Percentiles rank a stretch among this genome's conserved stretches.
phyloP scores from a whole-genome alignment of 805 yeast genomes.

The Starmera pachycereana region DNA sequence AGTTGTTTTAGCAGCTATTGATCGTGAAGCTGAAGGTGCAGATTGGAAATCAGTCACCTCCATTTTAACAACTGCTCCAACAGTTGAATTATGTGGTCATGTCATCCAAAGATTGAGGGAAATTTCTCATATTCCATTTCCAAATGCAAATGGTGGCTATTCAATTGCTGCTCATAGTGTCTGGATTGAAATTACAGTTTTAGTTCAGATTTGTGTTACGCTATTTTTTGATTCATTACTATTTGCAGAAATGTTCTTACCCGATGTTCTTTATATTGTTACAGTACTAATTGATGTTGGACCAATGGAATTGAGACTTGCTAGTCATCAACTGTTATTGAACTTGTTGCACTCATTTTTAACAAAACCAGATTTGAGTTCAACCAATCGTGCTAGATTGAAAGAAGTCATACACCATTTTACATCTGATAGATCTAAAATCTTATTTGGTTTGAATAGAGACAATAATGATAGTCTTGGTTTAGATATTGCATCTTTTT shows the following conservation, averaged over 20 bases:
- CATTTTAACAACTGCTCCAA: conserved; percentile 54
- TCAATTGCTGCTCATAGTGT: conserved; percentile 41
- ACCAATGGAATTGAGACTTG: conserved; percentile 44
- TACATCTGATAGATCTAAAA: conserved; percentile 52
- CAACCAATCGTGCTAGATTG: conserved; percentile 28
- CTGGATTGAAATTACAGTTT: conserved; percentile 64
- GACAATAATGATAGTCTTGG: conserved; percentile 29
- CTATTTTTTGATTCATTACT: conserved; percentile 61
- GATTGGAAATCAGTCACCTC: conserved; percentile 56
- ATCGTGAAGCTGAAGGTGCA: conserved; percentile 65
- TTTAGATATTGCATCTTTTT: conserved; percentile 26
- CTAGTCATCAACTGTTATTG: conserved; percentile 48
- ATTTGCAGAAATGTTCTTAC: conserved; percentile 52
- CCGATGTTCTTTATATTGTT: conserved; percentile 61
- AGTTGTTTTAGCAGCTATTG: conserved; percentile 62
- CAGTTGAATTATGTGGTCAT: conserved; percentile 61
- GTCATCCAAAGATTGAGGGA: conserved; percentile 47
- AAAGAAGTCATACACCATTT: conserved; percentile 31
- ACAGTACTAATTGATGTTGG: conserved; percentile 46
- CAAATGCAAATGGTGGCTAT: conserved; percentile 28
- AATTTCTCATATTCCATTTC: conserved; percentile 40
- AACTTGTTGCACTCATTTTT: conserved; percentile 64
- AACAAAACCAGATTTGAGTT: conserved; percentile 41
- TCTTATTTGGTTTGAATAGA: conserved; percentile 62
- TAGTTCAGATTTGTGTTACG: conserved; percentile 52